phyloP scores from a whole-genome alignment of 2,329 filamentous ascomycete species.

The Akanthomyces lecanii region DNA sequence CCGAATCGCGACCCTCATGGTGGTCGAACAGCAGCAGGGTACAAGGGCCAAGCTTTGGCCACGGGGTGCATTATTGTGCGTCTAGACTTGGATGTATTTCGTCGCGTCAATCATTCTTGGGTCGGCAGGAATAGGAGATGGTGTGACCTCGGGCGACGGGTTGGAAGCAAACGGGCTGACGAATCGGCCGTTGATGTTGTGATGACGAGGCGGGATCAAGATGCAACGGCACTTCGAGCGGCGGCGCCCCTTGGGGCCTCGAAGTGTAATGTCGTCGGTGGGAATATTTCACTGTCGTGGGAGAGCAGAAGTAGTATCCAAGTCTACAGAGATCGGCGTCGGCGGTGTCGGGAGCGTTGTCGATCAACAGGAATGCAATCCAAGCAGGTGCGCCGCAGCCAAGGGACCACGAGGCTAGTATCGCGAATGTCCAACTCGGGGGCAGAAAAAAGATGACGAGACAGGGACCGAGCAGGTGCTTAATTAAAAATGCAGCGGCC shows the following conservation, averaged over 20 bases:
- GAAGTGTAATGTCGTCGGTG: not conserved
- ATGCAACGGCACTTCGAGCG: not conserved
- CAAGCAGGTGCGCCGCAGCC: no score
- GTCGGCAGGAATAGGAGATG: not conserved
- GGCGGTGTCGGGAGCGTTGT: not conserved
- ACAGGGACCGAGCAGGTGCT: not conserved
- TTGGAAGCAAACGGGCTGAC: not conserved
- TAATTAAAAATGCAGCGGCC: not conserved
- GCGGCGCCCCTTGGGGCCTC: constrained; percentile 9
- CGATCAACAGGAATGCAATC: not conserved
- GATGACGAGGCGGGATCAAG: not conserved
- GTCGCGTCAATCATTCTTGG: constrained; percentile 1
- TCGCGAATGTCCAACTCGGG: not conserved
- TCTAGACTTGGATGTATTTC: not conserved
- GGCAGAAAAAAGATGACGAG: not conserved
- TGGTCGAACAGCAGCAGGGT: constrained; percentile 15
- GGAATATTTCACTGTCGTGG: not conserved
- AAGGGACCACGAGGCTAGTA: no score
- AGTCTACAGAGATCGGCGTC: not conserved
- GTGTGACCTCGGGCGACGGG: not conserved
- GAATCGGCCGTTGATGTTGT: not conserved
- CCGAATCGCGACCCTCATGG: constrained; percentile 81
- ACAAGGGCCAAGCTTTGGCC: not conserved
- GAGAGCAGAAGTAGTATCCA: not conserved
- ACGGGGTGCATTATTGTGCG: constrained; percentile 4